These are phyloP conservation scores for Alternaria burnsii DNA, from an alignment of 2,329 filamentous ascomycete species.

Conservation along the genomic window DNA sequence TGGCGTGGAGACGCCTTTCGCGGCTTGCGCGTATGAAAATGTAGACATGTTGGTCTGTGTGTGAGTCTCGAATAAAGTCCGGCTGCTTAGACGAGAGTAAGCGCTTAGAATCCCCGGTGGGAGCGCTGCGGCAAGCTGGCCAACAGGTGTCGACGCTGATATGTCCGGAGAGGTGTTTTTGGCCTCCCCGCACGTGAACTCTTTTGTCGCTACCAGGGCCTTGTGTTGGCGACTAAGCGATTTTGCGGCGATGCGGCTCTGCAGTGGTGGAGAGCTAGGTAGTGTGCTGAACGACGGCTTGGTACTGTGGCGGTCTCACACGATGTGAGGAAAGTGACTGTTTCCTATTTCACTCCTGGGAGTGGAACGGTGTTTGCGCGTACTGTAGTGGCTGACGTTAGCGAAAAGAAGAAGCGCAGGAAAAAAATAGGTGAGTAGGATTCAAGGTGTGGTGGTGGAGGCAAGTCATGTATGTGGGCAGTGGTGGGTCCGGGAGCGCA, in stretches of 20 bases:
- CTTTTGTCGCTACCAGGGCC: constrained; percentile 31
- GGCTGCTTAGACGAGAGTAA: constrained; percentile 16
- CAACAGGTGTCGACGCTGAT: constrained; percentile 40
- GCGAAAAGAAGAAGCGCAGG: constrained; percentile 5
- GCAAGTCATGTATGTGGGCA: constrained; percentile 5
- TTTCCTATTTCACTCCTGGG: constrained; percentile 19
- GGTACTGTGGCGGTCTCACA: constrained; percentile 14
- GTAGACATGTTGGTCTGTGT: constrained; percentile 50
- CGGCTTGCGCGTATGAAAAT: constrained; percentile 96
- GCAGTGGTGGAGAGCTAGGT: constrained; percentile 14
- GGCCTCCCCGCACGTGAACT: constrained; percentile 52
- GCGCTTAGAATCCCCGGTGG: constrained; percentile 42
- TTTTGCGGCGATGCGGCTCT: constrained; percentile 10
- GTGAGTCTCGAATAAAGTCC: constrained; percentile 13
- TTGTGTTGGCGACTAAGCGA: constrained; percentile 15
- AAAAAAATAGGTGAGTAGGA: not conserved
- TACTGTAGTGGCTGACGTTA: constrained; percentile 28
- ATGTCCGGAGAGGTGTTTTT: constrained; percentile 53
- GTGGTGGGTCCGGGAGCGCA: constrained; percentile 7
- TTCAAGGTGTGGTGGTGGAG: constrained; percentile 5
- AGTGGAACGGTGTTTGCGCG: constrained; percentile 10
- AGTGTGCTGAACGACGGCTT: constrained; percentile 11
- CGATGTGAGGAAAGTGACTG: constrained; percentile 14
- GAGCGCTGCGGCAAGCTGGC: constrained; percentile 41
- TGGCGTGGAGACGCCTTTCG: constrained; percentile 74